A percentile compares a stretch with the other conserved stretches of the same genome.
Evolutionary conservation across 1,139 yeast genomes (phyloP).

Genomic region (Geotrichum aggregatum): DNA sequence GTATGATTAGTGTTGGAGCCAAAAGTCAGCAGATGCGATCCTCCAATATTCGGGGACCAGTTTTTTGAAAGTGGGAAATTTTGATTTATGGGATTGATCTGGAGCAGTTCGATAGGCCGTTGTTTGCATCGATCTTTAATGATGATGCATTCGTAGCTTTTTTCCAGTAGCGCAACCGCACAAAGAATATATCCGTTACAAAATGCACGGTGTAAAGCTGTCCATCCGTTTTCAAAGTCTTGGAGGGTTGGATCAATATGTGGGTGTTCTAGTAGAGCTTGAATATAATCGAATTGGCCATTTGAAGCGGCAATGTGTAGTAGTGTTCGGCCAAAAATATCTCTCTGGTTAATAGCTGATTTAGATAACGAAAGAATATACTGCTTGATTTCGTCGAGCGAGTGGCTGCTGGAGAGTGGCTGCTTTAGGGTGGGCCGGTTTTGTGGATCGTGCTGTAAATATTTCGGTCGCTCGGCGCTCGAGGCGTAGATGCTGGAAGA

Average conservation of each 20-base stretch:
- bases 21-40: conserved; percentile 57
- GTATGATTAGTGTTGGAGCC: conserved; percentile 67
- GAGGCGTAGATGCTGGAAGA: conserved; percentile 7
- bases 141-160: conserved; percentile 44
- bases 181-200: conserved; percentile 56
- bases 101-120: conserved; percentile 47
- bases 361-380: conserved; percentile 16
- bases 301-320: conserved; percentile 55
- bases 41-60: conserved; percentile 43
- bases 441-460: neutral
- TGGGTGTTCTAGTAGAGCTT: conserved; percentile 48
- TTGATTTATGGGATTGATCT: conserved; percentile 48
- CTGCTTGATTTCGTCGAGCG: neutral
- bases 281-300: conserved; percentile 49
- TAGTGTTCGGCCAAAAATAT: conserved; percentile 69
- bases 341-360: conserved; percentile 46
- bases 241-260: conserved; percentile 45
- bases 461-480: conserved; percentile 2
- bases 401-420: neutral
- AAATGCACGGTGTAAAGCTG: conserved; percentile 68
- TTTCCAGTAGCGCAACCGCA: conserved; percentile 49
- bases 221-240: conserved; percentile 82
- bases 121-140: conserved; percentile 63
- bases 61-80: conserved; percentile 21
- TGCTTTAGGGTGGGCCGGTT: neutral